Evolutionary conservation across 2,329 filamentous ascomycete genomes (phyloP).

Genomic region (Aspergillus hiratsukae): DNA sequence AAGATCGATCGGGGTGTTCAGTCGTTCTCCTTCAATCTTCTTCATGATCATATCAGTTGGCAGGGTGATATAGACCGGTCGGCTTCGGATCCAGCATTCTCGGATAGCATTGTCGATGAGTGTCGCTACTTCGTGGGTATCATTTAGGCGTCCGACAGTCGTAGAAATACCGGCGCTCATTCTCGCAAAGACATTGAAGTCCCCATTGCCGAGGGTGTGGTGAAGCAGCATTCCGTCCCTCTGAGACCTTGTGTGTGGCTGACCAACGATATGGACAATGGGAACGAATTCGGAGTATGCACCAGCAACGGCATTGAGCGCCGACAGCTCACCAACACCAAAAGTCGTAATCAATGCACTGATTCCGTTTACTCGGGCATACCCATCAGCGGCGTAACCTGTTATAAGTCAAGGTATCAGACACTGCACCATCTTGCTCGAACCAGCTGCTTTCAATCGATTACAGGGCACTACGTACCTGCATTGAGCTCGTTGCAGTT

Average conservation of each 20-base stretch:
- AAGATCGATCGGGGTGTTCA: conserved; percentile 68
- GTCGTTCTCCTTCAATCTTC: conserved; percentile 68
- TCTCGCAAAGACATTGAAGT: conserved; percentile 76
- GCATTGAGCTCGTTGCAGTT: conserved; percentile 61
- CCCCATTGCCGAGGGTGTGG: conserved; percentile 69
- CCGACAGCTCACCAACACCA: conserved; percentile 64
- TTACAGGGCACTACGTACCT: conserved; percentile 31
- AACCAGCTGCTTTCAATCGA: background rate
- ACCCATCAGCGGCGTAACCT: conserved; percentile 76
- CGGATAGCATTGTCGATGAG: conserved; percentile 75
- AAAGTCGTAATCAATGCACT: conserved; percentile 70
- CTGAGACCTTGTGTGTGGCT: conserved; percentile 47
- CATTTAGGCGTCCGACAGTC: conserved; percentile 65
- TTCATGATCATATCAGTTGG: conserved; percentile 75
- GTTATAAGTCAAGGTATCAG: background rate
- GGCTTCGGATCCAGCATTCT: conserved; percentile 67
- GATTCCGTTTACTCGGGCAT: conserved; percentile 68
- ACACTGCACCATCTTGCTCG: background rate
- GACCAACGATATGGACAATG: conserved; percentile 59
- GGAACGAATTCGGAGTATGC: conserved; percentile 70
- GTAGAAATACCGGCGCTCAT: conserved; percentile 72
- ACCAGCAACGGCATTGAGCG: conserved; percentile 70
- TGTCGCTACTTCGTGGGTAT: conserved; percentile 63
- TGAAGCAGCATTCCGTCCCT: conserved; percentile 49
- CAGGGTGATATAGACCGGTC: conserved; percentile 78